Conservation (phyloP, 495 filamentous ascomycete genomes). For the Schizothecium vesticola region DNA sequence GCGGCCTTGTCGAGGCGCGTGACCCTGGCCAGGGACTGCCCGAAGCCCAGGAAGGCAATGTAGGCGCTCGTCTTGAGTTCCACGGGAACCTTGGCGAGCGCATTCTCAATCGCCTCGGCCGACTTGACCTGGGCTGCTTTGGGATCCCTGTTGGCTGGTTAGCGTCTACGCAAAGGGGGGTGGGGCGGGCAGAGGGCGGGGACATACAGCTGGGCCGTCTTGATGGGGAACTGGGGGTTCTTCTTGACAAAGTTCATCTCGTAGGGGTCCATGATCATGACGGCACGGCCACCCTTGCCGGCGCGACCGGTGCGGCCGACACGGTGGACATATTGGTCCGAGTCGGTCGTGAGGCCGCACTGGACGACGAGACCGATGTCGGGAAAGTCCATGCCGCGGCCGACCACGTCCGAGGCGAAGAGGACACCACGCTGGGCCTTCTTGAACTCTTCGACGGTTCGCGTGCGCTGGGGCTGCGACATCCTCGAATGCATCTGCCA, state of each 20-base stretch:
- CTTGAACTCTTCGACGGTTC: slow-evolving; percentile 80
- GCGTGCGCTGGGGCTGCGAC: slow-evolving; percentile 67
- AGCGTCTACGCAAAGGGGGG: neutral
- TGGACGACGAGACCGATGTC: slow-evolving; percentile 78
- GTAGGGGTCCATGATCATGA: slow-evolving; percentile 79
- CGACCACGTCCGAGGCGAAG: slow-evolving; percentile 83
- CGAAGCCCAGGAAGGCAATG: slow-evolving; percentile 25
- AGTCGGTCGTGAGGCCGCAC: slow-evolving; percentile 75
- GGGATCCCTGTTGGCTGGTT: neutral
- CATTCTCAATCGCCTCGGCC: slow-evolving; percentile 17
- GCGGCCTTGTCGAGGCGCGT: slow-evolving; percentile 7
- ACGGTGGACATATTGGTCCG: slow-evolving; percentile 82
- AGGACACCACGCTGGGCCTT: slow-evolving; percentile 72
- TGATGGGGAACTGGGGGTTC: slow-evolving; percentile 30
- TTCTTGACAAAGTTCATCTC: slow-evolving; percentile 56
- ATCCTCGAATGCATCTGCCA: slow-evolving; percentile 61
- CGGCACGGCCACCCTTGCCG: slow-evolving; percentile 69
- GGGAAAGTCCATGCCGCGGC: slow-evolving; percentile 79
- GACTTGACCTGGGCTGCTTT: slow-evolving; percentile 11
- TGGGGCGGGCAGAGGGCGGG: neutral
- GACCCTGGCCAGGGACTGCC: slow-evolving; percentile 15
- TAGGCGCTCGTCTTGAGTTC: slow-evolving; percentile 25
- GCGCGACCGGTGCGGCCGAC: slow-evolving; percentile 89
- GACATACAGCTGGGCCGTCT: slow-evolving; percentile 18
- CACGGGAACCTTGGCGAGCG: slow-evolving; percentile 22